These are phyloP conservation scores for Sugiyamaella americana DNA, from an alignment of 805 yeast species.

Conservation along the genomic window DNA sequence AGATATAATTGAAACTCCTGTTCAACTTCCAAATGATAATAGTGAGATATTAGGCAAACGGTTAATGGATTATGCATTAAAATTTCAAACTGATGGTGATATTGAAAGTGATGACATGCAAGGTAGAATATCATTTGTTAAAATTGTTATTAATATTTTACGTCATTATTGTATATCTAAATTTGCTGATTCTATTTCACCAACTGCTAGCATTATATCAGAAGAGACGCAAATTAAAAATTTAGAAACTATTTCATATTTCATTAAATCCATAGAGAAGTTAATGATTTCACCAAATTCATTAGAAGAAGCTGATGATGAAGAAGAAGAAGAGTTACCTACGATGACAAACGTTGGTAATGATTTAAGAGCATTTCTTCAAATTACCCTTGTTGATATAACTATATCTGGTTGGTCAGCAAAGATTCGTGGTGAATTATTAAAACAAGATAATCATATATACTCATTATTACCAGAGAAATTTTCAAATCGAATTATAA, in stretches of 20 bases:
- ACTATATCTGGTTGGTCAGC: conserved; percentile 24
- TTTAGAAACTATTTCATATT: not conserved
- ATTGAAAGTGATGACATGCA: not conserved
- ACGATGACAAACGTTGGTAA: not conserved
- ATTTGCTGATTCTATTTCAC: not conserved
- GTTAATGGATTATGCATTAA: not conserved
- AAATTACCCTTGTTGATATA: conserved; percentile 19
- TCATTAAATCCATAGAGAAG: not conserved
- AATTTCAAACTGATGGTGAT: not conserved
- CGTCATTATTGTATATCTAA: conserved; percentile 6
- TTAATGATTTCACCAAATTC: not conserved
- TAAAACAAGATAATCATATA: not conserved
- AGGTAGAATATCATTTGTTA: not conserved
- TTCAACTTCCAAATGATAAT: not conserved
- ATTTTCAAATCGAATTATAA: not conserved
- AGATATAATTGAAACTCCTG: conserved; percentile 3
- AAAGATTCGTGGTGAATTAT: conserved; percentile 20
- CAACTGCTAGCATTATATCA: not conserved
- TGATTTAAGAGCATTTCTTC: conserved; percentile 4
- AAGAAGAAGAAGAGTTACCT: too few relatives aligned
- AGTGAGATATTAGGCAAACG: not conserved
- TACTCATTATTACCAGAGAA: not conserved
- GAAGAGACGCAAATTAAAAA: not conserved
- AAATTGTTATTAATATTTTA: not conserved
- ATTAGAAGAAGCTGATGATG: not conserved